Percentiles rank a stretch among this genome's conserved stretches.
phyloP scores from a whole-genome alignment of 192 early-diverging fungal species.

The Coemansia sp. region DNA sequence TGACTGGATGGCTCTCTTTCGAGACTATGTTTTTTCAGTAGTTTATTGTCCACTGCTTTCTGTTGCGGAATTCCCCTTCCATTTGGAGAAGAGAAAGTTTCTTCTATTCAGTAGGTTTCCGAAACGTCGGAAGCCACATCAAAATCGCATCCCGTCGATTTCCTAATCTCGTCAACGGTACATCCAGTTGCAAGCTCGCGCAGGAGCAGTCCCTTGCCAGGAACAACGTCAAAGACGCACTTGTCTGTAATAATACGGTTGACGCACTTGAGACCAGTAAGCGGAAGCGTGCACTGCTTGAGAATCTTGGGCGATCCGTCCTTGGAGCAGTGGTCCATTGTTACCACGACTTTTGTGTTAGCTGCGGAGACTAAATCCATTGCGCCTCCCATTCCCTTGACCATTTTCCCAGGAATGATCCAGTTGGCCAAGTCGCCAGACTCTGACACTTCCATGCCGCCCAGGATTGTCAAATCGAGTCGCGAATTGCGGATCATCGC shows the following conservation, averaged over 20 bases:
- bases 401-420: conserved; percentile 81
- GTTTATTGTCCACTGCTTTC: no score
- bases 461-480: conserved; percentile 70
- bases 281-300: conserved; percentile 65
- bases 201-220: conserved; percentile 50
- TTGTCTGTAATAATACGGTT: conserved; percentile 65
- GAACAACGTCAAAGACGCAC: conserved; percentile 67
- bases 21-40: no score
- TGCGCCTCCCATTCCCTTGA: conserved; percentile 80
- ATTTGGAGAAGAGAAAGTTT: neutral
- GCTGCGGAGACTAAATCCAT: conserved; percentile 75
- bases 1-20: no score
- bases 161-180: conserved; percentile 61
- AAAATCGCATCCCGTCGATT: conserved; percentile 59
- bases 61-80: no score
- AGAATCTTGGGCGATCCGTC: conserved; percentile 72
- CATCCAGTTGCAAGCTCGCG: conserved; percentile 63
- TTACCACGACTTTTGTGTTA: conserved; percentile 69
- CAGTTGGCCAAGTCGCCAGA: conserved; percentile 77
- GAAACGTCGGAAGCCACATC: conserved; percentile 41
- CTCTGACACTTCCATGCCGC: conserved; percentile 61
- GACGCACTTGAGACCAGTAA: conserved; percentile 68
- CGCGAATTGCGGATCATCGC: conserved; percentile 76
- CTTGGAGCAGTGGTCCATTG: conserved; percentile 63
- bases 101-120: conserved; percentile 19